Percentiles rank a stretch among this genome's conserved stretches.
These are phyloP conservation scores for Thermoascus crustaceus DNA, from an alignment of 2,329 filamentous ascomycete genomes.

Conservation along the genomic window DNA sequence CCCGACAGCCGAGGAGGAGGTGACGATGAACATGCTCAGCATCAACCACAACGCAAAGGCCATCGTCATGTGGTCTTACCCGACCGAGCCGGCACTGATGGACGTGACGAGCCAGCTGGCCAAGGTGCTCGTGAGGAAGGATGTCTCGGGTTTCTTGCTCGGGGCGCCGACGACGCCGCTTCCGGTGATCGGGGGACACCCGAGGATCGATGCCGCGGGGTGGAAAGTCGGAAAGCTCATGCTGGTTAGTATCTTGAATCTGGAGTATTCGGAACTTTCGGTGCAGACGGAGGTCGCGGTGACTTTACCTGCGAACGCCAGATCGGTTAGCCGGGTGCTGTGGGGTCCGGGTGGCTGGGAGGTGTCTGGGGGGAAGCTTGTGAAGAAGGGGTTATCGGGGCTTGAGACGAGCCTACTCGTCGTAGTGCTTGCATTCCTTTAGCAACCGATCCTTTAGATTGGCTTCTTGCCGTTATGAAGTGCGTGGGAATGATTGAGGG, in stretches of 20 bases:
- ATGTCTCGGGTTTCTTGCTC: conserved; percentile 32
- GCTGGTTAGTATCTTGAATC: conserved; percentile 33
- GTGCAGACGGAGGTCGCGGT: conserved; percentile 7
- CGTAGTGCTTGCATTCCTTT: neutral
- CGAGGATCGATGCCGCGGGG: conserved; percentile 32
- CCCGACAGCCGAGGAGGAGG: conserved; percentile 39
- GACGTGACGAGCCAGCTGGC: conserved; percentile 32
- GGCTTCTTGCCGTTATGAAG: too few species aligned
- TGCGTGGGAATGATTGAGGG: too few species aligned
- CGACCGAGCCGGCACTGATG: conserved; percentile 28
- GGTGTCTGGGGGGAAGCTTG: neutral
- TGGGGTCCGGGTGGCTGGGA: conserved; percentile 1
- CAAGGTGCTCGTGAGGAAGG: conserved; percentile 26
- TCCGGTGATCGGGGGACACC: conserved; percentile 14
- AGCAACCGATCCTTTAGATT: too few species aligned
- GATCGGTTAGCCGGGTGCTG: neutral
- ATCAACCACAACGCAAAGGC: conserved; percentile 46
- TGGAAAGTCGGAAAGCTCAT: conserved; percentile 32
- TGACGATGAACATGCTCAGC: conserved; percentile 40
- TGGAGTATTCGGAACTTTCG: conserved; percentile 20
- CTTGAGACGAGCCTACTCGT: neutral
- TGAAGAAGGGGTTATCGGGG: neutral
- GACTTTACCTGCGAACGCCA: conserved; percentile 5
- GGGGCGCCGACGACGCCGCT: conserved; percentile 21
- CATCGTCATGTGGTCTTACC: conserved; percentile 43